Conservation (phyloP, 1,139 yeast species). For the Blastobotrys petasosporus region DNA sequence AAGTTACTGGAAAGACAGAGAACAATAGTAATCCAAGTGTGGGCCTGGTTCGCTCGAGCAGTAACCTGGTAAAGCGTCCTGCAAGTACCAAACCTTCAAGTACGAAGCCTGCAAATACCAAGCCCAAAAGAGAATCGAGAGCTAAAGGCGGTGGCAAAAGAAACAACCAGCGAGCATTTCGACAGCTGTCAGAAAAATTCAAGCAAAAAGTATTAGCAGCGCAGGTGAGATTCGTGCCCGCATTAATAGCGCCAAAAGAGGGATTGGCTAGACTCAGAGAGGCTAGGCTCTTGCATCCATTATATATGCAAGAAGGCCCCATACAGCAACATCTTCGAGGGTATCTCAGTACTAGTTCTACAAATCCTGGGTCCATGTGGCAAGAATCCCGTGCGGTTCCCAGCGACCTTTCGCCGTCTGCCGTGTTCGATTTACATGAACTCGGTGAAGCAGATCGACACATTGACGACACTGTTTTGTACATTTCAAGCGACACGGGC, state of each 20-base stretch:
- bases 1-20: slow-evolving; percentile 82
- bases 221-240: background rate
- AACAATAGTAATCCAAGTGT: slow-evolving; percentile 62
- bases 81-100: background rate
- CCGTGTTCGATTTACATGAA: slow-evolving; percentile 4
- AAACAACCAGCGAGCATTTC: background rate
- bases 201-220: background rate
- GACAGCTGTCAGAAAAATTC: background rate
- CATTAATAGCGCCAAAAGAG: background rate
- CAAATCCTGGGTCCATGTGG: slow-evolving; percentile 1
- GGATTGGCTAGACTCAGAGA: background rate
- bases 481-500: background rate
- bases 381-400: slow-evolving; percentile 2
- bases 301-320: background rate
- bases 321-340: slow-evolving; percentile 8
- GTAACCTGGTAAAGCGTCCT: slow-evolving; percentile 8
- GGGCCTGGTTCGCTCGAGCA: slow-evolving; percentile 21
- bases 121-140: background rate
- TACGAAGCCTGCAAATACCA: background rate
- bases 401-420: slow-evolving; percentile 1
- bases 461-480: background rate
- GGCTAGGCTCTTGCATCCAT: too few species aligned
- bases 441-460: background rate
- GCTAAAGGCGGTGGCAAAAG: background rate
- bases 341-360: background rate